Evolutionary conservation across 139 green algal genomes (phyloP).

Genomic region (Chlamydomonas schloesseri): DNA sequence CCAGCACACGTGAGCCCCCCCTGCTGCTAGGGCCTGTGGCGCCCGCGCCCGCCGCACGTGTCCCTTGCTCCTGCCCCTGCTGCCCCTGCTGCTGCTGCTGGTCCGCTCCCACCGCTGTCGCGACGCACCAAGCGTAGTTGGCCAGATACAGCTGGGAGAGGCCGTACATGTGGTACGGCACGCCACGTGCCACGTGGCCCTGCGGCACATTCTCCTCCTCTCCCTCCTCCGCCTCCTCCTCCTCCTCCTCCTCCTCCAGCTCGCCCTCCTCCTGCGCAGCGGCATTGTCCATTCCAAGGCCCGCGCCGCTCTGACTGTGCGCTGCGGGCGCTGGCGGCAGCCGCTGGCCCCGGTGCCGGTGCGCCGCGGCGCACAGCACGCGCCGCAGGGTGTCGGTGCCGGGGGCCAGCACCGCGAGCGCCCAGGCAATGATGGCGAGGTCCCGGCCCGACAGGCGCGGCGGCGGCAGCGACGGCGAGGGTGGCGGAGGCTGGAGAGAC

Average conservation of each 20-base stretch:
- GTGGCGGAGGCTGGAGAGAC: too few species aligned
- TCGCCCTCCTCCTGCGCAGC: neutral
- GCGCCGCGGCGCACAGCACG: neutral
- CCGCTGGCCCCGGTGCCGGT: too few species aligned
- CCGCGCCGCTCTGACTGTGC: too few species aligned
- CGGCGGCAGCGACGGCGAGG: too few species aligned
- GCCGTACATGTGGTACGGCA: slow-evolving; percentile 35
- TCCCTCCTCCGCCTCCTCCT: neutral
- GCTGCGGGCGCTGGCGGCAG: too few species aligned
- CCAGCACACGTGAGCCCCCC: neutral
- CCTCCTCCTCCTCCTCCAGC: neutral
- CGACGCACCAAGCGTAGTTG: slow-evolving; percentile 15
- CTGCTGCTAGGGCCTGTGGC: too few species aligned
- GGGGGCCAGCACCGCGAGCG: neutral
- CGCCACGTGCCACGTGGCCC: neutral
- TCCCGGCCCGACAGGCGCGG: neutral
- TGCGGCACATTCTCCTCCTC: neutral
- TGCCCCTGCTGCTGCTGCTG: too few species aligned
- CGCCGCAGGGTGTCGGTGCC: slow-evolving; percentile 20
- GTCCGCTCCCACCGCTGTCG: neutral
- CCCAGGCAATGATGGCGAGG: slow-evolving; percentile 3
- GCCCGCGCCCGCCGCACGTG: too few species aligned
- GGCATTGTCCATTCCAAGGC: too few species aligned
- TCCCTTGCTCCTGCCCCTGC: too few species aligned
- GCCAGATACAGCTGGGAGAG: slow-evolving; percentile 24